These are phyloP conservation scores for Aspergillus uvarum DNA, from an alignment of 2,329 filamentous ascomycete species.

Conservation along the genomic window DNA sequence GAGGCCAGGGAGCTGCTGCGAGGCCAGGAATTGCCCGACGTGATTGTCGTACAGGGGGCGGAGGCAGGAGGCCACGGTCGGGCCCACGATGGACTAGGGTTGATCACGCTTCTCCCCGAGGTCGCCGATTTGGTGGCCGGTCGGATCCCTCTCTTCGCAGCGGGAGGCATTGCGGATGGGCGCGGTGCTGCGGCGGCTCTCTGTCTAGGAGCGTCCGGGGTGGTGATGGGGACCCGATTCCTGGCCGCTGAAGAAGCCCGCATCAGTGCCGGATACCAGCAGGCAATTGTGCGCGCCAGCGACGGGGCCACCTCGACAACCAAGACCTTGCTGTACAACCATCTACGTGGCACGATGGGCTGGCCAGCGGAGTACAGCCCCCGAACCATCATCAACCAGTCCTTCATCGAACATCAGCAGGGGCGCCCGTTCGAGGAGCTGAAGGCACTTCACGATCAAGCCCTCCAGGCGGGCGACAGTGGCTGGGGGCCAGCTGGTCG, in stretches of 20 bases:
- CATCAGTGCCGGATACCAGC: conserved; percentile 53
- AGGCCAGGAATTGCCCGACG: conserved; percentile 46
- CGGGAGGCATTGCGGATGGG: conserved; percentile 56
- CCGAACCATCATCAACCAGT: conserved; percentile 58
- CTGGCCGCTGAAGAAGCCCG: conserved; percentile 55
- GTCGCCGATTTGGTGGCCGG: conserved; percentile 45
- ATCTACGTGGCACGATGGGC: conserved; percentile 55
- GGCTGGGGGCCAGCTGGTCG: conserved; percentile 52
- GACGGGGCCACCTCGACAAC: conserved; percentile 56
- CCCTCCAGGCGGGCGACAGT: conserved; percentile 40
- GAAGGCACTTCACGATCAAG: conserved; percentile 45
- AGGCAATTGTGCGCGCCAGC: conserved; percentile 50
- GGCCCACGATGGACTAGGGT: conserved; percentile 46
- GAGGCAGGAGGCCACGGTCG: conserved; percentile 59
- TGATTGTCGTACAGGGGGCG: conserved; percentile 55
- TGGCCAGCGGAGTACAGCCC: conserved; percentile 63
- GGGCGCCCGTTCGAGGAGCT: conserved; percentile 49
- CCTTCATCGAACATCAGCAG: conserved; percentile 46
- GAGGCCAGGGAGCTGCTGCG: conserved; percentile 49
- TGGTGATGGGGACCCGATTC: conserved; percentile 64
- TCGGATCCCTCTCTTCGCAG: conserved; percentile 50
- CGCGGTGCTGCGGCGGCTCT: conserved; percentile 53
- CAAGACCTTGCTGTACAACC: conserved; percentile 55
- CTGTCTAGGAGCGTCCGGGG: conserved; percentile 54
- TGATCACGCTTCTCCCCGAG: conserved; percentile 55